phyloP scores from a whole-genome alignment of 768 basidiomycete genomes.

The Suillus americanus region DNA sequence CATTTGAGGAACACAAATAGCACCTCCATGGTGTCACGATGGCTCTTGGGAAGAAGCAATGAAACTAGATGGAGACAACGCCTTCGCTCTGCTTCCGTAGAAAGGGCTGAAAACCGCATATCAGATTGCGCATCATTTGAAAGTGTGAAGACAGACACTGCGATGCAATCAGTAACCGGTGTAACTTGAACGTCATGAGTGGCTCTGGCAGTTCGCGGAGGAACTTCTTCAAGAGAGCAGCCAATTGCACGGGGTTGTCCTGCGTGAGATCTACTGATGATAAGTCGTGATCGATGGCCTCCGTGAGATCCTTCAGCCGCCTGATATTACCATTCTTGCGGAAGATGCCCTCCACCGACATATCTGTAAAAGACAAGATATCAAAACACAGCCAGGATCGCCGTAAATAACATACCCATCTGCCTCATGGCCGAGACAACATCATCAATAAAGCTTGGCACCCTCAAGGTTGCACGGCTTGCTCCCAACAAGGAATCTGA shows the following conservation, averaged over 20 bases:
- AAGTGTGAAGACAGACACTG: slow-evolving; percentile 63
- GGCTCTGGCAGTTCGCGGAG: slow-evolving; percentile 95
- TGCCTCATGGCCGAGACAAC: slow-evolving; percentile 98
- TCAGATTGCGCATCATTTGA: slow-evolving; percentile 1
- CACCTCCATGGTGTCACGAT: slow-evolving; percentile 97
- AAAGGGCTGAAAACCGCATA: slow-evolving; percentile 50
- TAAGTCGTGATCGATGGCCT: slow-evolving; percentile 93
- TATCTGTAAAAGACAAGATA: slow-evolving; percentile 55
- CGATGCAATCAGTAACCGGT: slow-evolving; percentile 83
- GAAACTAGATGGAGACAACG: slow-evolving; percentile 85
- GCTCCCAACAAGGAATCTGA: slow-evolving; percentile 94
- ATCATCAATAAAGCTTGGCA: slow-evolving; percentile 98
- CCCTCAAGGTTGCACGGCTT: slow-evolving; percentile 76
- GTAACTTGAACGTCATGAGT: slow-evolving; percentile 90
- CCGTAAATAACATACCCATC: slow-evolving; percentile 70
- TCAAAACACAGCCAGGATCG: slow-evolving; percentile 5
- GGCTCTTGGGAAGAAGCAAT: slow-evolving; percentile 84
- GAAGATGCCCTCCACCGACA: slow-evolving; percentile 99
- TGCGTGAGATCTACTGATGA: slow-evolving; percentile 87
- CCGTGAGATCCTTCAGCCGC: slow-evolving; percentile 85
- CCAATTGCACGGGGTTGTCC: slow-evolving; percentile 96
- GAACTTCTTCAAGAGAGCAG: slow-evolving; percentile 96
- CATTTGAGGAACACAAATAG: slow-evolving; percentile 98
- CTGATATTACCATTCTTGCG: slow-evolving; percentile 97
- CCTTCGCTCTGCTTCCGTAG: slow-evolving; percentile 72